These are phyloP conservation scores for Aspergillus proliferans DNA, from an alignment of 2,329 filamentous ascomycete species.

Conservation along the genomic window DNA sequence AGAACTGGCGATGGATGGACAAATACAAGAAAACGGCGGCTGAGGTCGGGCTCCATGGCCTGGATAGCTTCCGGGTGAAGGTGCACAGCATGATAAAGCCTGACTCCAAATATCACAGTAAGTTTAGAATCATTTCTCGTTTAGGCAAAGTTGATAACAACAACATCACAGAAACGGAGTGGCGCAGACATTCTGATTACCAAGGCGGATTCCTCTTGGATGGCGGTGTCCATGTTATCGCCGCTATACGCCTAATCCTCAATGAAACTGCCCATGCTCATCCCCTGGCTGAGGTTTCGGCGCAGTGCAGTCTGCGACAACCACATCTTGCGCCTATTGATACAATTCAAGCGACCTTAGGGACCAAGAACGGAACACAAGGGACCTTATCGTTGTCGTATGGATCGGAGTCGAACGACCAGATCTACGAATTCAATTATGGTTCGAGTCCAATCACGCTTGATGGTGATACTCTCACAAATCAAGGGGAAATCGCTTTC, in stretches of 20 bases:
- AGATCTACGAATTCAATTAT: slow-evolving; percentile 43
- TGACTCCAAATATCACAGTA: slow-evolving; percentile 51
- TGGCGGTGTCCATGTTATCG: slow-evolving; percentile 52
- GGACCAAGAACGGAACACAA: slow-evolving; percentile 42
- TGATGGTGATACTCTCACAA: not conserved
- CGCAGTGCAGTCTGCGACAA: slow-evolving; percentile 46
- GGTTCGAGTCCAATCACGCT: not conserved
- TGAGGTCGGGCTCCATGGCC: slow-evolving; percentile 43
- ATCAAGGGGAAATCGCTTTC: slow-evolving; percentile 37
- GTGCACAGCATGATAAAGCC: slow-evolving; percentile 39
- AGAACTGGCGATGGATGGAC: slow-evolving; percentile 52
- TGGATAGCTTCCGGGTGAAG: slow-evolving; percentile 47
- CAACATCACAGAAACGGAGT: slow-evolving; percentile 39
- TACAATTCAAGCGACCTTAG: slow-evolving; percentile 49
- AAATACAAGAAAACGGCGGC: slow-evolving; percentile 43
- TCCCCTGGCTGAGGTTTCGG: slow-evolving; percentile 40
- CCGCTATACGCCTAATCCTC: slow-evolving; percentile 47
- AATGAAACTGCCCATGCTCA: slow-evolving; percentile 28
- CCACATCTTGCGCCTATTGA: slow-evolving; percentile 51
- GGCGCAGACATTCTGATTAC: slow-evolving; percentile 52
- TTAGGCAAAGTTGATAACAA: too few relatives aligned
- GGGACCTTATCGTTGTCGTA: slow-evolving; percentile 49
- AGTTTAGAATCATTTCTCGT: slow-evolving; percentile 4
- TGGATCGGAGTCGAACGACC: slow-evolving; percentile 47
- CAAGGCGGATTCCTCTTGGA: slow-evolving; percentile 57